A percentile compares a stretch with the other conserved stretches of the same genome.
These are phyloP conservation scores for Alternaria metachromatica DNA, from an alignment of 2,329 filamentous ascomycete species.

Conservation along the genomic window DNA sequence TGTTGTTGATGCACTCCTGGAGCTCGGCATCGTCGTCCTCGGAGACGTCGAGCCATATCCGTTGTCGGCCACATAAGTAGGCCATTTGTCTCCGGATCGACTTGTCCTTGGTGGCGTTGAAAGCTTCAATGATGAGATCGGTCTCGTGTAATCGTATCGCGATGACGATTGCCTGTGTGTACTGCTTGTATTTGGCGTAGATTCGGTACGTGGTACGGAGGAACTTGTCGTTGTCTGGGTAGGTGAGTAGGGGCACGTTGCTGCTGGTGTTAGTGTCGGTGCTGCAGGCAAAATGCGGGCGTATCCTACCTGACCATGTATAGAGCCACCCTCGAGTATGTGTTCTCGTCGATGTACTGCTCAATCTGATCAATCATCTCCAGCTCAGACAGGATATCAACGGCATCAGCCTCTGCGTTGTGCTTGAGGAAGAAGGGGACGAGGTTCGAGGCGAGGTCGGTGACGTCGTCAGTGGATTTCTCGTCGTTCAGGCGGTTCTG, in stretches of 20 bases:
- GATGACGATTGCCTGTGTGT: constrained; percentile 90
- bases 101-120: constrained; percentile 79
- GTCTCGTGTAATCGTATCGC: constrained; percentile 92
- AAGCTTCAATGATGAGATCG: constrained; percentile 80
- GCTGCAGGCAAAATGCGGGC: background rate
- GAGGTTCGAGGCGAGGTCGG: constrained; percentile 81
- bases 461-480: constrained; percentile 80
- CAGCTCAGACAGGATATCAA: constrained; percentile 94
- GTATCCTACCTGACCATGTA: constrained; percentile 83
- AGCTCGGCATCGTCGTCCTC: constrained; percentile 77
- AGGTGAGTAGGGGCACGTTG: constrained; percentile 97
- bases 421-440: constrained; percentile 96
- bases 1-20: constrained; percentile 84
- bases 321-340: constrained; percentile 88
- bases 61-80: constrained; percentile 89
- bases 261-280: constrained; percentile 50
- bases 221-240: constrained; percentile 96
- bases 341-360: constrained; percentile 90
- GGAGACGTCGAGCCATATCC: constrained; percentile 79
- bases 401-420: constrained; percentile 97
- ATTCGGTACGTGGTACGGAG: constrained; percentile 91
- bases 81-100: constrained; percentile 91
- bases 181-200: constrained; percentile 91
- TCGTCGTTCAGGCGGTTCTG: constrained; percentile 86
- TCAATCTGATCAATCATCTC: constrained; percentile 95